Evolutionary conservation across 805 yeast genomes (phyloP).

Genomic region (Wickerhamiella azyma): DNA sequence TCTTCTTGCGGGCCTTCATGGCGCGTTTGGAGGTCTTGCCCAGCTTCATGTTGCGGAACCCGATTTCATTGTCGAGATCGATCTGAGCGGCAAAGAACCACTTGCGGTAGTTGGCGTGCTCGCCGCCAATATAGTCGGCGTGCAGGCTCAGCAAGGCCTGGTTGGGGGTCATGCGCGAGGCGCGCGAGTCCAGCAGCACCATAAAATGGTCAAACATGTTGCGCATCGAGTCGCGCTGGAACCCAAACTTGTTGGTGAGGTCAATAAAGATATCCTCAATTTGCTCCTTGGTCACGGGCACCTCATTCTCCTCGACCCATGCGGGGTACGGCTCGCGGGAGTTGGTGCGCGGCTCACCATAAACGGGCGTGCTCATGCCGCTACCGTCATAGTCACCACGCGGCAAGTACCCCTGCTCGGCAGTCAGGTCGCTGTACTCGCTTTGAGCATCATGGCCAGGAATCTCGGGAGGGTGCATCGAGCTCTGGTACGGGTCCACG

Average conservation of each 20-base stretch:
- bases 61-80: conserved; percentile 58
- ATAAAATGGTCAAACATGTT: conserved; percentile 75
- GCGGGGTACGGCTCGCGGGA: conserved; percentile 96
- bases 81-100: conserved; percentile 87
- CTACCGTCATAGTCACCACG: conserved; percentile 31
- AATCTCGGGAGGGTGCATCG: conserved; percentile 24
- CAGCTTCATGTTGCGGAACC: conserved; percentile 42
- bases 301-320: conserved; percentile 89
- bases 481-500: conserved; percentile 33
- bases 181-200: conserved; percentile 72
- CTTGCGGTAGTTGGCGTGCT: conserved; percentile 68
- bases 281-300: conserved; percentile 57
- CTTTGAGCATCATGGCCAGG: conserved; percentile 24
- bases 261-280: conserved; percentile 48
- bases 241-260: conserved; percentile 58
- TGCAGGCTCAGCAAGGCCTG: conserved; percentile 66
- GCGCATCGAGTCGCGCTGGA: conserved; percentile 62
- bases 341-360: conserved; percentile 36
- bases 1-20: conserved; percentile 36
- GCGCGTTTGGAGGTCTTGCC: conserved; percentile 34
- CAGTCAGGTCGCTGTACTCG: conserved; percentile 32
- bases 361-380: conserved; percentile 90
- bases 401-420: conserved; percentile 24
- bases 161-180: conserved; percentile 61
- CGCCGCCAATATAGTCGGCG: conserved; percentile 88